phyloP scores from a whole-genome alignment of 2,329 filamentous ascomycete species.

The Neonectria neomacrospora region DNA sequence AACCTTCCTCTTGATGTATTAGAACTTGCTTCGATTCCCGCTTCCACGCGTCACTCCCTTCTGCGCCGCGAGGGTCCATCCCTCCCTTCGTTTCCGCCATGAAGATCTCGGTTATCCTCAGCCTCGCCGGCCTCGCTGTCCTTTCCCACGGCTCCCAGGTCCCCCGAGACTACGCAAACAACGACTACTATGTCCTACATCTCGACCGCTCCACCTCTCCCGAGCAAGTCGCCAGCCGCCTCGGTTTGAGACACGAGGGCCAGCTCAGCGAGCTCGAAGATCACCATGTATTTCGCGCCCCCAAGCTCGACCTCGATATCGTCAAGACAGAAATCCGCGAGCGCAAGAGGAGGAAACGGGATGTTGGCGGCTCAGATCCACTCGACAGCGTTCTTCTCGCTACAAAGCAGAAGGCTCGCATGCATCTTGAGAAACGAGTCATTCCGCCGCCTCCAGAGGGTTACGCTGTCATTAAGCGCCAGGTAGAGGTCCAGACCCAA shows the following conservation, averaged over 20 bases:
- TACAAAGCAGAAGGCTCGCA: conserved; percentile 74
- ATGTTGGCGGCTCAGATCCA: conserved; percentile 62
- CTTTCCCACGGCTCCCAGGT: conserved; percentile 61
- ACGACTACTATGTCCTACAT: conserved; percentile 95
- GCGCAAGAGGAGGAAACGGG: conserved; percentile 71
- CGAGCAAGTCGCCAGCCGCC: conserved; percentile 72
- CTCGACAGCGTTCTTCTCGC: conserved; percentile 81
- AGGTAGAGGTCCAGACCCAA: conserved; percentile 25
- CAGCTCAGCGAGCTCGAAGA: conserved; percentile 79
- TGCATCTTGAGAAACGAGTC: conserved; percentile 64
- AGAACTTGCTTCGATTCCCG: conserved; percentile 25
- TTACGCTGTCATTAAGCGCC: conserved; percentile 25
- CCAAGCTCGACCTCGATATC: conserved; percentile 69
- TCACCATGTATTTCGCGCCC: conserved; percentile 88
- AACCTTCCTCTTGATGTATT: conserved; percentile 41
- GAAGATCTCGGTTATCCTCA: conserved; percentile 64
- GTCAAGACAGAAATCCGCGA: conserved; percentile 65
- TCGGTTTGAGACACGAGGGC: conserved; percentile 85
- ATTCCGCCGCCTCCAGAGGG: conserved; percentile 54
- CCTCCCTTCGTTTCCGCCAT: conserved; percentile 49
- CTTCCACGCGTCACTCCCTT: conserved; percentile 30
- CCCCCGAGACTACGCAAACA: conserved; percentile 77
- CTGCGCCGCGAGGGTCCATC: conserved; percentile 32
- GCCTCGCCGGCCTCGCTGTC: conserved; percentile 63
- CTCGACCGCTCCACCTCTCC: conserved; percentile 75